phyloP scores from a whole-genome alignment of 768 basidiomycete genomes.

The Suillus tomentosus region DNA sequence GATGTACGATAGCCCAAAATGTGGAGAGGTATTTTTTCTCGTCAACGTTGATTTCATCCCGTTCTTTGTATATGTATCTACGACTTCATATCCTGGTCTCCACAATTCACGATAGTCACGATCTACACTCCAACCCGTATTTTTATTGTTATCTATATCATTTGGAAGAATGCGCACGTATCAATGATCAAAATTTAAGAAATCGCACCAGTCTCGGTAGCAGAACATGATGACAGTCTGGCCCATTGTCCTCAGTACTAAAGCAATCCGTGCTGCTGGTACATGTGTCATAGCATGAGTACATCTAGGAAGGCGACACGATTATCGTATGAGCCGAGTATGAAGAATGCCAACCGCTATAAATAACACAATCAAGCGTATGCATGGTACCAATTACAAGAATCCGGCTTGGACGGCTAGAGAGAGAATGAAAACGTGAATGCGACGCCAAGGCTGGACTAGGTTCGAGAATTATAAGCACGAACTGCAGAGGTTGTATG shows the following conservation, averaged over 20 bases:
- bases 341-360: not conserved
- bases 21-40: not conserved
- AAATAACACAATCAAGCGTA: not conserved
- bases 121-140: not conserved
- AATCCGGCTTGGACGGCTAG: not conserved
- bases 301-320: not conserved
- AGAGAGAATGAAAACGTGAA: too few species aligned
- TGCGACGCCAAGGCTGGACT: too few species aligned
- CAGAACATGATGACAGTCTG: not conserved
- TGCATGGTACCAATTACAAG: not conserved
- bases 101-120: not conserved
- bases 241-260: not conserved
- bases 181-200: not conserved
- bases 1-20: not conserved
- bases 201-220: not conserved
- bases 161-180: not conserved
- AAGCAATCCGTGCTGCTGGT: not conserved
- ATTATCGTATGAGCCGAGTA: too few species aligned
- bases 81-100: not conserved
- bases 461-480: too few species aligned
- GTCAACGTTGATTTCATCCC: not conserved
- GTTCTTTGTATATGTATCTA: not conserved
- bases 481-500: too few species aligned
- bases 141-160: conserved; percentile 6
- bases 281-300: not conserved